Evolutionary conservation across 163 green algal genomes (phyloP), one percentile per base, ranked within the genome.

Genomic region (Volvox carteri): DNA sequence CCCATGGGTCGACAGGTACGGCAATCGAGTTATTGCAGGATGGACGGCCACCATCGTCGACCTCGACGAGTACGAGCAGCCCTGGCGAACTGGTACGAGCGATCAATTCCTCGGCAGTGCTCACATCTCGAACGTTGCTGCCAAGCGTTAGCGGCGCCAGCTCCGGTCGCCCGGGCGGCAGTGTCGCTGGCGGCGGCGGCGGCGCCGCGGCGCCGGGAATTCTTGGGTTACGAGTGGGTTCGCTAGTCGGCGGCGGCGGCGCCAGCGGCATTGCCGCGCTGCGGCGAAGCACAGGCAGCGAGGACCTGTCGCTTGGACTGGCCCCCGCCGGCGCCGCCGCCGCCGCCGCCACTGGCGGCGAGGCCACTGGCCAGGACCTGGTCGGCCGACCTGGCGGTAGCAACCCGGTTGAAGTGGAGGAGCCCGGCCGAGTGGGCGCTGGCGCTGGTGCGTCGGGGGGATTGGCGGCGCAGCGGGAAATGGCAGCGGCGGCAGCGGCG

Each of bases 101-200:
- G 21, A 41, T 88, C 67, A 88, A 88, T 65, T 80, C 65, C 9
- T 11, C 81, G 11, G 81, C 81, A 2, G 67, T 80, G 21, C 33
- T 88, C 39, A 88, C 67, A 33, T 77, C 81, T 5, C n/a, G 80
- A 6, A 35, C 50, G 23, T 54, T 88, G 37, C 67, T 88, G 67
- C 83, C 83, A 1, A 46, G 21, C 25, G 68, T 88, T 28, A 88
- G 68, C 35, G 30, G 37, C 8, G 83, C 62, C 48, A 72, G n/a
- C 39, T 28, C 8, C 77, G 52, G 77, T 50, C 16, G 48, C 48
- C 18, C 28, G 11, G 30, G 14, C 11, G 30, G 48, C 48, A 50
- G 75, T 50, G 46, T 46, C 54, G 23, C 77, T 0, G 25, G 0
- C 54, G 42, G n/a, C 48, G 25, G 39, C 39, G 70, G 70, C 19